Evolutionary conservation across 1,284 basidiomycete species (phyloP), one percentile per base, ranked within the genome.

Genomic region (Leccinum subrobustum): DNA sequence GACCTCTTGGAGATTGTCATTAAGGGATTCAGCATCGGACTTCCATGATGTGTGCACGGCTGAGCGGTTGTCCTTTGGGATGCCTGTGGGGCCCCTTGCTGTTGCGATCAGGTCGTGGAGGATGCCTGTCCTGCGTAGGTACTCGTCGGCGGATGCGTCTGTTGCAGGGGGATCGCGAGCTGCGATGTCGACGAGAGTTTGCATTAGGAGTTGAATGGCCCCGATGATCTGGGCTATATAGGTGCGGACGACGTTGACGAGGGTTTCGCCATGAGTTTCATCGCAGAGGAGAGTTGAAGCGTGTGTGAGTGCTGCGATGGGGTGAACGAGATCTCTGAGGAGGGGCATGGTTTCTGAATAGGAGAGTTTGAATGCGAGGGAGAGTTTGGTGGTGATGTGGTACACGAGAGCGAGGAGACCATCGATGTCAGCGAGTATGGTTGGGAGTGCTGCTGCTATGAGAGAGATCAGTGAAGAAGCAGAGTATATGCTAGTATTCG

Each of bases 81-180:
- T 69, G 8, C 80, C 81, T 16, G 76, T 70, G 0, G 73, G 65
- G 39, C 73, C 68, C 44, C 82, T 79, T 11, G 84, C 84, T 54
- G 73, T 78, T 33, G 85, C 79, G 61, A 92, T 83, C 37, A 86
- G 74, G 59, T 85, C 83, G 67, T 93, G 91, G 0, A 92, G 77
- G 9, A 82, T 73, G 20, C 82, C 90, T 0, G 86, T 86, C 63
- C 79, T 81, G 39, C 86, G 70, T 62, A 93, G 77, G 66, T 89
- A 87, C 25, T 83, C 81, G 31, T 81, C 77, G n/a, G 63, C 61
- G 23, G 65, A 53, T 0, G 59, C 20, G 48, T 58, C 37, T 58
- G 60, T 39, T 56, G 48, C 62, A 65, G 50, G 60, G 16, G 59
- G 67, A 42, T 54, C 69, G 61, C 51, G 62, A 9, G 64, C 57